Base-by-base conservation (phyloP, 345 rosid genomes). In the Hirschfeldia incana region DNA sequence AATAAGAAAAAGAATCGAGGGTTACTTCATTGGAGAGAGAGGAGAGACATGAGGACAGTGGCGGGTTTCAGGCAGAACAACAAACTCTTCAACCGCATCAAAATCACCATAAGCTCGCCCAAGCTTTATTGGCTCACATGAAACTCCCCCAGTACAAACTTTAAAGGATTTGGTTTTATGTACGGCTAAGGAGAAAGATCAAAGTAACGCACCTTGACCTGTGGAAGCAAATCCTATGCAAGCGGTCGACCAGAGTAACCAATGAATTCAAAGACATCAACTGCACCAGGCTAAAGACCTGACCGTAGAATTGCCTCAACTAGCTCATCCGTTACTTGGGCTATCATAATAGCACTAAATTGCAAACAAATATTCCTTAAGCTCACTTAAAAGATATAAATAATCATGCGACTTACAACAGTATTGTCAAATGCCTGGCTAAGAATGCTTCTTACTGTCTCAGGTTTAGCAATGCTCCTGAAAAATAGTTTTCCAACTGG, bases 241-340 rank as follows among this genome's bases (percentile, higher is more conserved):
- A 94, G 94, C 4, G 97, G 97, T 59, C 97, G 97, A 9, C 82
- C 91, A 0, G 97, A 94, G 83, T 94, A 94, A 85, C 98, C 91
- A 6, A 94, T 91, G 83, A 94, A 94, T 74, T 86, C 94, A 1
- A 94, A 97, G 72, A 94, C 91, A 83, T 92, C 94, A 8, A 79
- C 90, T n/a, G 97, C 97, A 30, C 97, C 97, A 2, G 97, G 91
- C 86, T 92, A 86, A 2, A 94, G 95, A 73, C 97, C 97, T n/a
- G 97, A 97, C 64, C 83, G 89, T 63, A 92, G 86, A 73, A 94
- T 94, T 63, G 76, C 87, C 80, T 92, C 84, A 39, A 21, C 21
- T 21, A 21, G 21, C 21, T 21, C 21, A 21, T 21, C 21, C 21
- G 92, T 91, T 57, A 94, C 84, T 91, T 89, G 93, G 78, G 34